These are phyloP conservation scores for Xerocomellus amylosporus DNA, from an alignment of 768 basidiomycete genomes.

Conservation along the genomic window DNA sequence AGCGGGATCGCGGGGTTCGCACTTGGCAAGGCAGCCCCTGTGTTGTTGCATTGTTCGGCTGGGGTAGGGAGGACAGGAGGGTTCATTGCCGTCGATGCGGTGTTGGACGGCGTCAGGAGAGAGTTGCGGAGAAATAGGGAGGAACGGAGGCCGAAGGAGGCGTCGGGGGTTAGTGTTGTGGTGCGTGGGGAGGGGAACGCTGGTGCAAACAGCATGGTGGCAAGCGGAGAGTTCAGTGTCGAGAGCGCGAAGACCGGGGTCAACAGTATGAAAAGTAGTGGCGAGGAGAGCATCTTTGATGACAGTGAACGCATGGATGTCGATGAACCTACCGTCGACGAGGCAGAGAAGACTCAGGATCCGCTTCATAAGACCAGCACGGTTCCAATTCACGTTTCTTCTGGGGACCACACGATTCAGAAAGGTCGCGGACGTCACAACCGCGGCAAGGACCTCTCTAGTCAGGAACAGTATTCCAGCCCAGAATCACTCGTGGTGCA, in stretches of 20 bases:
- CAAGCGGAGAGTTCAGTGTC: slow-evolving; percentile 1
- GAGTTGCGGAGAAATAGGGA: slow-evolving; percentile 48
- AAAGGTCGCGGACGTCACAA: slow-evolving; percentile 15
- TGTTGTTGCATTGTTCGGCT: slow-evolving; percentile 87
- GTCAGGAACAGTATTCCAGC: slow-evolving; percentile 11
- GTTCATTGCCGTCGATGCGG: slow-evolving; percentile 85
- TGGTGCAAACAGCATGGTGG: slow-evolving; percentile 2
- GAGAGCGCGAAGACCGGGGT: slow-evolving; percentile 10
- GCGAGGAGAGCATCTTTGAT: background rate
- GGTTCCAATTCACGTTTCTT: slow-evolving; percentile 27
- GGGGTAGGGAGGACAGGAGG: slow-evolving; percentile 95
- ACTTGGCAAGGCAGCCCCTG: slow-evolving; percentile 47
- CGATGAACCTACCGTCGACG: slow-evolving; percentile 18
- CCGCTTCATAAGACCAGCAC: slow-evolving; percentile 18
- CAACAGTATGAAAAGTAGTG: slow-evolving; percentile 1
- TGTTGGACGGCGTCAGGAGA: slow-evolving; percentile 69
- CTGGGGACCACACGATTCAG: slow-evolving; percentile 23
- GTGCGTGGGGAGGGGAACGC: background rate
- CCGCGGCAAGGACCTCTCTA: background rate
- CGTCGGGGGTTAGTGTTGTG: background rate
- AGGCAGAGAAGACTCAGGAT: background rate
- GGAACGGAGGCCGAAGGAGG: slow-evolving; percentile 7
- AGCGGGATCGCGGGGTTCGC: slow-evolving; percentile 58
- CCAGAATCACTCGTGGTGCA: slow-evolving; percentile 30
- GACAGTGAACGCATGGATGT: slow-evolving; percentile 24